Conservation (phyloP, 176 grass and related monocot genomes). For the Aechmea fasciata region DNA sequence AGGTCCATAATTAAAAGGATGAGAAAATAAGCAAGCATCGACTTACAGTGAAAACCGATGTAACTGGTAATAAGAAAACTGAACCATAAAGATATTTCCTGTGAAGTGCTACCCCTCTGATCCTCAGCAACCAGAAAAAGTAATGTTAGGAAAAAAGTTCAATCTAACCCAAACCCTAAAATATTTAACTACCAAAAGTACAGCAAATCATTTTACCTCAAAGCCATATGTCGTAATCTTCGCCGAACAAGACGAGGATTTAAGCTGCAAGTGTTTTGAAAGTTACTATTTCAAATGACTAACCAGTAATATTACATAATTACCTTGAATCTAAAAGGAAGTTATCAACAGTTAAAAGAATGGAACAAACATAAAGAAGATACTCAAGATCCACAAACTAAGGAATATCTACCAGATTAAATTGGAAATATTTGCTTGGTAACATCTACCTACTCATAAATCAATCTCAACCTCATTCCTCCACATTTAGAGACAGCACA, state of each 20-base stretch:
- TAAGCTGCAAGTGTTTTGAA: slow-evolving; percentile 43
- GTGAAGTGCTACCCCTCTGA: slow-evolving; percentile 66
- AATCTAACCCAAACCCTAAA: neutral
- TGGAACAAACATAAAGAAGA: no score
- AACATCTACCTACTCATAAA: no score
- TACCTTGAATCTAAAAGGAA: no score
- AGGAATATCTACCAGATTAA: no score
- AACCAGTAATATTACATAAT: neutral
- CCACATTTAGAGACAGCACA: no score
- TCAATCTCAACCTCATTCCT: no score
- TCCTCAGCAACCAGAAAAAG: slow-evolving; percentile 25
- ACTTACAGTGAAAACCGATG: slow-evolving; percentile 73
- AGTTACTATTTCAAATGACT: neutral
- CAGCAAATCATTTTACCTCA: slow-evolving; percentile 43
- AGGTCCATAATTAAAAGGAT: no score
- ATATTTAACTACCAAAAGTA: slow-evolving; percentile 3
- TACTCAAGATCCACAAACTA: no score
- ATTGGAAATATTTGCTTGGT: no score
- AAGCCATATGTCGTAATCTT: slow-evolving; percentile 73
- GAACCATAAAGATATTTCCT: slow-evolving; percentile 79
- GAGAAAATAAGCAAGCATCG: neutral
- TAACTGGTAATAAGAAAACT: slow-evolving; percentile 58
- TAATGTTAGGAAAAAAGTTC: slow-evolving; percentile 15
- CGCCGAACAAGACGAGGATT: slow-evolving; percentile 82
- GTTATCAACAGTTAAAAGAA: no score